A percentile compares a stretch with the other conserved stretches of the same genome.
Evolutionary conservation across 345 rosid genomes (phyloP).

Genomic region (Linum usitatissimum): DNA sequence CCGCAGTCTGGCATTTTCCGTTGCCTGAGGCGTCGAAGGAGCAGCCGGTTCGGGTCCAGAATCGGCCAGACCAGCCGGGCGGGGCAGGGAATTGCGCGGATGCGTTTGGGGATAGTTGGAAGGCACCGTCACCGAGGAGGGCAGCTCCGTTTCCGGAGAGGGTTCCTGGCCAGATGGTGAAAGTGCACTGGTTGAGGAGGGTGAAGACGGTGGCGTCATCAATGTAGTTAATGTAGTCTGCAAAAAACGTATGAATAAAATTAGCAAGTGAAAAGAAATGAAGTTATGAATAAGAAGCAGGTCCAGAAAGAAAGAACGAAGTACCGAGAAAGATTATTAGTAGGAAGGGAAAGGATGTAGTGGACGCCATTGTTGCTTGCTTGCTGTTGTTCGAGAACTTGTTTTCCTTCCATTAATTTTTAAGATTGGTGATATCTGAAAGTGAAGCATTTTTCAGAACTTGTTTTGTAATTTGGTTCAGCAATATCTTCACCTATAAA

Average conservation of each 20-base stretch:
- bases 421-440: too few relatives aligned
- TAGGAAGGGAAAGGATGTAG: background rate
- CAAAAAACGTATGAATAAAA: background rate
- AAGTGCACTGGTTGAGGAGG: conserved; percentile 51
- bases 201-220: conserved; percentile 53
- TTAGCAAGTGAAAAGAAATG: too few relatives aligned
- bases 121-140: conserved; percentile 61
- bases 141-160: conserved; percentile 53
- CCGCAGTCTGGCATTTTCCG: conserved; percentile 81
- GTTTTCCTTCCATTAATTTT: too few relatives aligned
- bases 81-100: conserved; percentile 53
- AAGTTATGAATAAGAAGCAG: too few relatives aligned
- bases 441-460: too few relatives aligned
- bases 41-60: conserved; percentile 89
- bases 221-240: conserved; percentile 17
- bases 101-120: conserved; percentile 39
- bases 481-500: too few relatives aligned
- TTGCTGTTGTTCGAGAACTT: background rate
- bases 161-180: conserved; percentile 85
- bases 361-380: background rate
- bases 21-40: conserved; percentile 49
- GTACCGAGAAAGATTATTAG: too few relatives aligned
- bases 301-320: too few relatives aligned
- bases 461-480: too few relatives aligned
- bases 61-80: conserved; percentile 71